Evolutionary conservation across 2,329 filamentous ascomycete species (phyloP), one percentile per base, ranked within the genome.

Genomic region (Pseudogymnoascus sp.): DNA sequence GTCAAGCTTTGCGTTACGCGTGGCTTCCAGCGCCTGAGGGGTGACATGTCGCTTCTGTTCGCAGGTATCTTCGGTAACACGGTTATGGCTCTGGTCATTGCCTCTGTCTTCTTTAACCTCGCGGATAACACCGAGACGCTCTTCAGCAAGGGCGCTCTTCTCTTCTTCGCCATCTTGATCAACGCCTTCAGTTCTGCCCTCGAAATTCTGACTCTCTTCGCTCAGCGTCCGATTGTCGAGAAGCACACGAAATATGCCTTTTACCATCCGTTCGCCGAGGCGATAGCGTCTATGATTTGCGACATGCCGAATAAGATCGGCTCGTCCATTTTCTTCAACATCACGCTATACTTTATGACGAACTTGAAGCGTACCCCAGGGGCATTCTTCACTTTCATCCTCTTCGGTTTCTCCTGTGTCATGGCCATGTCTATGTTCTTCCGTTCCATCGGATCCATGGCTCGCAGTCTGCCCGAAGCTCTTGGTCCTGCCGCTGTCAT

Each of bases 201-300:
- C 89, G 64, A 88, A 80, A 95, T 96, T 72, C 76, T 95, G 35
- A 92, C 90, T 0, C 82, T 96, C 4, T 97, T 95, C 72, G 85
- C 90, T 1, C 92, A 96, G 82, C 88, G 93, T 38, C 89, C 90
- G 1, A 96, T 96, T 70, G 91, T 97, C 65, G 91, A 96, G 73
- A 96, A 96, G 74, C 93, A 97, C 70, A 78, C 82, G 63, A 86
- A 89, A 64, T 96, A 96, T 73, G 91, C 92, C 17, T 81, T 96
- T 17, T 96, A 96, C 70, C 93, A 96, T 71, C 91, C 93, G 0
- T 92, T 89, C 9, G 89, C 91, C 15, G 92, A 97, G 80, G 91
- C 92, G n/a, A 82, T 93, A 59, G 86, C 92, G 0, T 95, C 90
- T 9, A 95, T 96, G 88, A 76, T 96, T 31, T 88, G 85, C 66